Percentiles rank a stretch among this genome's conserved stretches.
phyloP scores from a whole-genome alignment of 352 stramenopile genomes.

The Aphanomyces stellatus region DNA sequence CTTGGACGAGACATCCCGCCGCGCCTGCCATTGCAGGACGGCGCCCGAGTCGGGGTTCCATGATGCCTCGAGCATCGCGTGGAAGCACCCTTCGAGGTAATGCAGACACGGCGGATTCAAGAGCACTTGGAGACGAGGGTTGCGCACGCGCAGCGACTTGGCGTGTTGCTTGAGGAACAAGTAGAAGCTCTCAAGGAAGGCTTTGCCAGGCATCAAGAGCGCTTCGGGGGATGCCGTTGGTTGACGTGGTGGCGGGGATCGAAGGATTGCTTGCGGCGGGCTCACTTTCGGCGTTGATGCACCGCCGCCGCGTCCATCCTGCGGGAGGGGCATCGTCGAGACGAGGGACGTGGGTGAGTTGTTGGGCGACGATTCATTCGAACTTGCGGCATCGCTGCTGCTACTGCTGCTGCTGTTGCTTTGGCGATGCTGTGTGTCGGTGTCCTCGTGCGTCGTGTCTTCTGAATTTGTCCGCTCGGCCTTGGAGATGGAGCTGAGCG shows the following conservation, averaged over 20 bases:
- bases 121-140: constrained; percentile 11
- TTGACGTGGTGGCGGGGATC: not conserved
- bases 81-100: constrained; percentile 13
- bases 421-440: not conserved
- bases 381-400: not conserved
- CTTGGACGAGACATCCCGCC: not conserved
- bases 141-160: constrained; percentile 8
- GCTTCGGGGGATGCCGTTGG: not conserved
- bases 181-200: constrained; percentile 17
- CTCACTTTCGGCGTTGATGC: not conserved
- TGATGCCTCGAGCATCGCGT: constrained; percentile 1
- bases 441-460: not conserved
- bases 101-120: constrained; percentile 11
- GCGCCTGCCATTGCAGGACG: constrained; percentile 6
- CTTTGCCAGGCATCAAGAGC: constrained; percentile 10
- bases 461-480: not conserved
- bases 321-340: not conserved
- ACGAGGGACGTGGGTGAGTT: not conserved
- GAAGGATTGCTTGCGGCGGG: not conserved
- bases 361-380: constrained; percentile 5
- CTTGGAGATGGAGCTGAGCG: not conserved
- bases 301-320: not conserved
- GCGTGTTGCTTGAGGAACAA: constrained; percentile 13
- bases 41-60: not conserved
- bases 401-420: not conserved